A percentile compares a stretch with the other conserved stretches of the same genome.
Evolutionary conservation across 176 grass and related monocot genomes (phyloP).

Genomic region (Alopecurus myosuroides): DNA sequence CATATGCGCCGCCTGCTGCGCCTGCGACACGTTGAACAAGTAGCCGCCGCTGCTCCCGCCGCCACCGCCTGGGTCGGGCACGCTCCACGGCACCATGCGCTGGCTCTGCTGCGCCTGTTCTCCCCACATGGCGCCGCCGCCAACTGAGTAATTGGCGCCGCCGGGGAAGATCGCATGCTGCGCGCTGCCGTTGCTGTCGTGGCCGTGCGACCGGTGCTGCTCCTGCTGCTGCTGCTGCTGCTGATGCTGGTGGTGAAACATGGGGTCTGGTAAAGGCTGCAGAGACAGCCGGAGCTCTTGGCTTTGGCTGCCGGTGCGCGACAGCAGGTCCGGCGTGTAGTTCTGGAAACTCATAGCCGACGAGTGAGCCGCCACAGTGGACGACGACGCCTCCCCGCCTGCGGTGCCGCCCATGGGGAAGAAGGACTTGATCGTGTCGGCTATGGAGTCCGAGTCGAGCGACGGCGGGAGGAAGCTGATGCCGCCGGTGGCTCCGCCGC

Average conservation of each 20-base stretch:
- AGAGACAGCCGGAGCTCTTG: slow-evolving; percentile 88
- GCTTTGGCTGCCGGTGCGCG: slow-evolving; percentile 60
- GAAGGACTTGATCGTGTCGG: slow-evolving; percentile 98
- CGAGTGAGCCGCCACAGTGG: slow-evolving; percentile 40
- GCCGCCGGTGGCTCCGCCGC: not conserved
- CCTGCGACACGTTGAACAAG: slow-evolving; percentile 64
- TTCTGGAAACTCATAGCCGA: slow-evolving; percentile 67
- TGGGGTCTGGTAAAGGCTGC: slow-evolving; percentile 77
- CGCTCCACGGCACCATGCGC: slow-evolving; percentile 68
- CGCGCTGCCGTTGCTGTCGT: slow-evolving; percentile 27
- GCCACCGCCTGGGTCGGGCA: slow-evolving; percentile 44
- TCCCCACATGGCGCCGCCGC: slow-evolving; percentile 55
- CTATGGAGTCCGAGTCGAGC: slow-evolving; percentile 85
- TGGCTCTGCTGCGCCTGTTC: slow-evolving; percentile 51
- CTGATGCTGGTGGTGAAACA: slow-evolving; percentile 52
- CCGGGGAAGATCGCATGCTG: slow-evolving; percentile 46
- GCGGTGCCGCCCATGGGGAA: slow-evolving; percentile 69
- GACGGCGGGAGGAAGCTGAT: slow-evolving; percentile 70
- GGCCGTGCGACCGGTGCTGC: slow-evolving; percentile 39
- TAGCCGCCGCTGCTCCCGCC: slow-evolving; percentile 40
- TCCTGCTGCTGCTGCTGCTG: slow-evolving; percentile 28
- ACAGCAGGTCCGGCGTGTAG: slow-evolving; percentile 64
- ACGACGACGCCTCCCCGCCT: slow-evolving; percentile 26
- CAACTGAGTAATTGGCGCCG: slow-evolving; percentile 48
- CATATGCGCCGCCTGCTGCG: slow-evolving; percentile 64